Percentiles rank a stretch among this genome's conserved stretches.
These are phyloP conservation scores for Rosellinia necatrix DNA, from an alignment of 2,329 filamentous ascomycete species.

Conservation along the genomic window DNA sequence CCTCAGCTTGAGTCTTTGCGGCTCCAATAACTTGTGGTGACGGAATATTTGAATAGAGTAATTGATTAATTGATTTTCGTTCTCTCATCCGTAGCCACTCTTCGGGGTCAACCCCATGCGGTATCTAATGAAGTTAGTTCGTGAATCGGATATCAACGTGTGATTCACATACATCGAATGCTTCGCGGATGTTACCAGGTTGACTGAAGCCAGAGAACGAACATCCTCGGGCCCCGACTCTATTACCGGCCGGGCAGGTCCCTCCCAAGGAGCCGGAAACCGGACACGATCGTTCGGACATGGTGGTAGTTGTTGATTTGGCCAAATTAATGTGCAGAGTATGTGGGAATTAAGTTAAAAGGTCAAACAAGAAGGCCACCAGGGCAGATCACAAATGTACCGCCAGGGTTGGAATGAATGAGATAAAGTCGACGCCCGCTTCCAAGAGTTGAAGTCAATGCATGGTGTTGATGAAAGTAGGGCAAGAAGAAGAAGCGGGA, in stretches of 20 bases:
- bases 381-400: conserved; percentile 14
- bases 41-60: conserved; percentile 52
- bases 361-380: conserved; percentile 1
- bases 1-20: conserved; percentile 45
- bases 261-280: conserved; percentile 8
- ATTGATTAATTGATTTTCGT: conserved; percentile 52
- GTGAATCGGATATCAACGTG: neutral
- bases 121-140: conserved; percentile 44
- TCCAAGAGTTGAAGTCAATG: neutral
- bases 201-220: conserved; percentile 44
- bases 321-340: neutral
- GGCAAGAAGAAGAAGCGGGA: neutral
- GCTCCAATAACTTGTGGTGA: conserved; percentile 45
- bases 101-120: conserved; percentile 49
- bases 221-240: conserved; percentile 42
- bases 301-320: neutral
- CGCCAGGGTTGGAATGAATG: conserved; percentile 2
- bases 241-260: conserved; percentile 29
- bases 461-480: neutral
- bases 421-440: neutral
- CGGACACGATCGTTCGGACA: conserved; percentile 16
- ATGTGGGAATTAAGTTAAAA: neutral
- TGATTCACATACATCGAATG: conserved; percentile 34
- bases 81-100: conserved; percentile 54
- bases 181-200: conserved; percentile 43